phyloP scores from a whole-genome alignment of 2,329 filamentous ascomycete genomes.

The Harringtonia lauricola region DNA sequence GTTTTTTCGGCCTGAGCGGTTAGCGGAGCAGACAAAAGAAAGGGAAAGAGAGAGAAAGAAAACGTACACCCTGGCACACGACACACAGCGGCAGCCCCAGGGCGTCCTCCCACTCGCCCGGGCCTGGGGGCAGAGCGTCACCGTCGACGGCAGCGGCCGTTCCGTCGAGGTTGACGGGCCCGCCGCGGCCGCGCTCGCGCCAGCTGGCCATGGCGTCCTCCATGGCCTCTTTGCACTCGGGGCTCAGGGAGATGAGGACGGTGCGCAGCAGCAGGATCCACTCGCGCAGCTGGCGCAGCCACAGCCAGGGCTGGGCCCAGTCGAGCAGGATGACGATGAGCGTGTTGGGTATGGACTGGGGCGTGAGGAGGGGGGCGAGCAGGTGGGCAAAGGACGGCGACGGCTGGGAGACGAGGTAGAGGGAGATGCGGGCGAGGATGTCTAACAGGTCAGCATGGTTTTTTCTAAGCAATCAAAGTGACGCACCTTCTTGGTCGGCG shows the following conservation, averaged over 20 bases:
- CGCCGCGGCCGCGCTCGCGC: slow-evolving; percentile 63
- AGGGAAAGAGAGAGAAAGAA: slow-evolving; percentile 7
- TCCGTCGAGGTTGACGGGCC: slow-evolving; percentile 51
- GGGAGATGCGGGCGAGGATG: slow-evolving; percentile 76
- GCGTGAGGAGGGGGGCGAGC: slow-evolving; percentile 72
- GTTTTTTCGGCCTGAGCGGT: slow-evolving; percentile 65
- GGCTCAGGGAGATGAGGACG: slow-evolving; percentile 61
- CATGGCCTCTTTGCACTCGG: slow-evolving; percentile 70
- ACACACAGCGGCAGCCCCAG: slow-evolving; percentile 81
- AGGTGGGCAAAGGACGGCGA: slow-evolving; percentile 74
- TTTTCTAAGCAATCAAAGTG: slow-evolving; percentile 10
- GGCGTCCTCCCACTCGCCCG: slow-evolving; percentile 87
- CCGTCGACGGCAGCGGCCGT: slow-evolving; percentile 45
- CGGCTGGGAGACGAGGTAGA: slow-evolving; percentile 80
- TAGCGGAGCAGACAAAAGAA: slow-evolving; percentile 8
- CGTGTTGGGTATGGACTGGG: slow-evolving; percentile 74
- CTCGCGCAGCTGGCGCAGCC: slow-evolving; percentile 77
- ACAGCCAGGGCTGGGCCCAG: slow-evolving; percentile 89
- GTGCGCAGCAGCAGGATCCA: slow-evolving; percentile 81
- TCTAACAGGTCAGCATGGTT: slow-evolving; percentile 43
- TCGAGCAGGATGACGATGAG: slow-evolving; percentile 86
- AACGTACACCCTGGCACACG: slow-evolving; percentile 82
- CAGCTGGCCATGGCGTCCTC: slow-evolving; percentile 75
- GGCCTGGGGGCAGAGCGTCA: slow-evolving; percentile 67
- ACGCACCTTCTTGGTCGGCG: slow-evolving; percentile 83